phyloP scores from a whole-genome alignment of 257 asterid genomes.

The Solanum dulcamara region DNA sequence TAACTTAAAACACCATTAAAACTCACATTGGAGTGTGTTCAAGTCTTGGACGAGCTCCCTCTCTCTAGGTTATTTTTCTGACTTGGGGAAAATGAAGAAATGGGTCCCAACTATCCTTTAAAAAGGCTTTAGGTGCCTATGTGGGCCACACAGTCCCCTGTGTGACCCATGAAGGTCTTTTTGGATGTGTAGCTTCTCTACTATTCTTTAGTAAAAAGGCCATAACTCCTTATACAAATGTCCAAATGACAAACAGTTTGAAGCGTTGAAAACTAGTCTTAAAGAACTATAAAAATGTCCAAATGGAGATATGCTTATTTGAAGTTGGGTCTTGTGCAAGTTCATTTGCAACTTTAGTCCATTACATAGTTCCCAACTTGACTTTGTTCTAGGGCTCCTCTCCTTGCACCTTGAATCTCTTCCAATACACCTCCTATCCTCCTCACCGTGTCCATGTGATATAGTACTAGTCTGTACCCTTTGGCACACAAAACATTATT shows the following conservation, averaged over 20 bases:
- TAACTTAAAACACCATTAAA: not conserved
- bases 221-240: not conserved
- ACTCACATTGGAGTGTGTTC: not conserved
- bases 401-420: not conserved
- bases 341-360: not conserved
- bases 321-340: not conserved
- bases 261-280: not conserved
- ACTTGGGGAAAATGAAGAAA: not conserved
- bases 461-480: not conserved
- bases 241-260: not conserved
- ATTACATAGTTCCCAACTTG: not conserved
- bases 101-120: not conserved
- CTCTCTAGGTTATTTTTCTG: not conserved
- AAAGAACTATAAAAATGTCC: not conserved
- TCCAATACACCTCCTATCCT: not conserved
- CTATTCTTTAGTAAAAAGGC: not conserved
- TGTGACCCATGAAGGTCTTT: not conserved
- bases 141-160: not conserved
- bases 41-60: not conserved
- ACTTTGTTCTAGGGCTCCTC: not conserved
- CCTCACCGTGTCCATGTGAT: not conserved
- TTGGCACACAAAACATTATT: not conserved
- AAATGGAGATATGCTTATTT: not conserved
- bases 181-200: not conserved
- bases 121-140: not conserved